Evolutionary conservation across 2,329 filamentous ascomycete genomes (phyloP).

Genomic region (Pseudogymnoascus sp.): DNA sequence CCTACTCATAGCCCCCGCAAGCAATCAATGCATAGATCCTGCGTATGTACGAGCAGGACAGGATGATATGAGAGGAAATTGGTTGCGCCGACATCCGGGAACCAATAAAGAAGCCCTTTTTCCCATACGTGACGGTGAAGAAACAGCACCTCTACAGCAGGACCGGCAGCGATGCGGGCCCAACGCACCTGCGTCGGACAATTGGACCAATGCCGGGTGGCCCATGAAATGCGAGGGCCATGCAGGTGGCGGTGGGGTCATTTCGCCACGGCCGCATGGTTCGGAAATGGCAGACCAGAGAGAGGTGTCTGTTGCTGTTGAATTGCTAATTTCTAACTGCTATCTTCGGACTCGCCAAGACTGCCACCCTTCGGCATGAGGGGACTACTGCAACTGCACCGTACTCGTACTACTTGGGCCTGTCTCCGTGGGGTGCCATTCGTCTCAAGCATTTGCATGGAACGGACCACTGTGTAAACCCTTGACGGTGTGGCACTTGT

Average conservation of each 20-base stretch:
- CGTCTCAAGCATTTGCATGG: slow-evolving; percentile 1
- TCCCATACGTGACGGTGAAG: not conserved
- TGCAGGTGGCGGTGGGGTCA: not conserved
- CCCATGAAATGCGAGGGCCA: not conserved
- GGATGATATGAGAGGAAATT: not conserved
- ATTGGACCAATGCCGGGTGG: slow-evolving; percentile 1
- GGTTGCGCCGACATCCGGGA: not conserved
- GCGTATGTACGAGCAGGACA: not conserved
- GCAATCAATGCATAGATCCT: slow-evolving; percentile 3
- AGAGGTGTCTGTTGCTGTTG: not conserved
- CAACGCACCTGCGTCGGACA: slow-evolving; percentile 6
- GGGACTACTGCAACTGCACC: not conserved
- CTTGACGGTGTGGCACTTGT: not conserved
- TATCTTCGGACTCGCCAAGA: not conserved
- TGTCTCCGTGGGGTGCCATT: not conserved
- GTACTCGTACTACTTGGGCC: not conserved
- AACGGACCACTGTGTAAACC: not conserved
- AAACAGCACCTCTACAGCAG: not conserved
- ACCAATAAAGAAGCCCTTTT: not conserved
- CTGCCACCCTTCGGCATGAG: not conserved
- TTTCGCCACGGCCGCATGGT: not conserved
- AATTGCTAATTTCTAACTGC: not conserved
- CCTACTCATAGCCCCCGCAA: not conserved
- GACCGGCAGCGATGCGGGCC: not conserved
- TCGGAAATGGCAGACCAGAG: not conserved